Base-by-base conservation (phyloP, 352 stramenopile genomes). In the Elongisporangium undulatum region DNA sequence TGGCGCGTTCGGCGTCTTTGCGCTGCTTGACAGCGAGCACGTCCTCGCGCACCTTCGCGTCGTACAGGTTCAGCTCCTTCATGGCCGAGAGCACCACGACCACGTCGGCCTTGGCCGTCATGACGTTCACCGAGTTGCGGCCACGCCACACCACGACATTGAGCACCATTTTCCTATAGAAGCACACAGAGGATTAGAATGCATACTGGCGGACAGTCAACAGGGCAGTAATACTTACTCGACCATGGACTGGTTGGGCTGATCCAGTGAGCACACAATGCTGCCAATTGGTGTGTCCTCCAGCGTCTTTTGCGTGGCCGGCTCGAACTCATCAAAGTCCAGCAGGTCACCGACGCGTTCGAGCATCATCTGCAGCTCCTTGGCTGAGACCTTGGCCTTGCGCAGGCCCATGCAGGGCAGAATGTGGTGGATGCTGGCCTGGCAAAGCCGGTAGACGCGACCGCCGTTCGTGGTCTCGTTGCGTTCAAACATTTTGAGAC, bases 401-500 rank as follows among this genome's bases (percentile, higher is more conserved):
- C 87, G 82, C 51, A 78, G 70, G 61, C 58, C 75, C 75, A 94
- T 89, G 68, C 82, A 92, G 17, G 88, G 87, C 45, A 97, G 73
- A n/a, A 95, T 75, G 59, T 96, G 79, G 19, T 71, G 66, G 21
- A 97, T 56, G 26, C 92, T 90, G 7, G 92, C 82, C 60, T 98
- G 91, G 58, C 86, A 97, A 19, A 98, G 66, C 13, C 93, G 90
- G 74, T 95, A 97, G 16, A 85, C 79, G 51, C 86, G 89, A 13
- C 73, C 79, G 51, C 82, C 75, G 16, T 84, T 72, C 1, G 64
- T 62, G 22, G 85, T 77, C 51, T 92, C 89, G 61, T 91, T 96
- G 59, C 89, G 85, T 60, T 97, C 90, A 59, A 98, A 97, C 63
- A 97, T 90, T 69, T 97, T 96, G 29, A 97, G 75, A 5, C 93